A percentile compares a stretch with the other conserved stretches of the same genome.
These are phyloP conservation scores for Penicillium oxalicum DNA, from an alignment of 2,329 filamentous ascomycete species.

Conservation along the genomic window DNA sequence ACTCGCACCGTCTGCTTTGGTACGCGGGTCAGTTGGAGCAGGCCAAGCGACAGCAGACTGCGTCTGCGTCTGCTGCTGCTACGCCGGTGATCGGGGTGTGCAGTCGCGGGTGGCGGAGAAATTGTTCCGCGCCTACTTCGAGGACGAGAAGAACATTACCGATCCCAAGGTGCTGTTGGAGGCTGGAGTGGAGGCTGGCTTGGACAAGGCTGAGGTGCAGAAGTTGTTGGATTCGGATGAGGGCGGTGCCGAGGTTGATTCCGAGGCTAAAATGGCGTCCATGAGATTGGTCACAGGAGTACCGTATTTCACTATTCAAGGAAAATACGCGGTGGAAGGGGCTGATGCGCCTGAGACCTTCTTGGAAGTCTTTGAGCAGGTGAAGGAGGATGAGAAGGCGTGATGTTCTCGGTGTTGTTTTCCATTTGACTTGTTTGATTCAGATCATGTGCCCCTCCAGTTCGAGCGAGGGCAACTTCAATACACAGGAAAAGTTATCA, in stretches of 20 bases:
- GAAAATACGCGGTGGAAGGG: slow-evolving; percentile 59
- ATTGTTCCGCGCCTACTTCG: slow-evolving; percentile 62
- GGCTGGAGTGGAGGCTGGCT: slow-evolving; percentile 50
- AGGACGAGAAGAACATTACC: slow-evolving; percentile 60
- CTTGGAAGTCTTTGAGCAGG: slow-evolving; percentile 57
- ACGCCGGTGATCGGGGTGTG: slow-evolving; percentile 33
- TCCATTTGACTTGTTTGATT: too few relatives aligned
- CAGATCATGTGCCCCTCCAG: too few relatives aligned
- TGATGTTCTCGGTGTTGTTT: neutral
- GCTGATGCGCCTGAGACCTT: slow-evolving; percentile 66
- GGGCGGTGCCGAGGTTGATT: slow-evolving; percentile 54
- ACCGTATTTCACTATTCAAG: slow-evolving; percentile 69
- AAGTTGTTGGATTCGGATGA: slow-evolving; percentile 50
- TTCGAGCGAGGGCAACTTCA: too few relatives aligned
- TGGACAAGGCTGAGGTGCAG: slow-evolving; percentile 49
- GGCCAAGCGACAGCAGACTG: slow-evolving; percentile 3
- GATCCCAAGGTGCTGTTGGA: slow-evolving; percentile 47
- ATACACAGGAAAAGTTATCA: too few relatives aligned
- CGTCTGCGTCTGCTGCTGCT: slow-evolving; percentile 18
- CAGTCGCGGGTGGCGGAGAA: slow-evolving; percentile 58
- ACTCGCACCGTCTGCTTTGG: slow-evolving; percentile 72
- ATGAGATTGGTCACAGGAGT: slow-evolving; percentile 59
- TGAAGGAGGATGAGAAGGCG: slow-evolving; percentile 42
- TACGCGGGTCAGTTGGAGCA: slow-evolving; percentile 53
- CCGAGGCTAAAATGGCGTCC: slow-evolving; percentile 49